A percentile compares a stretch with the other conserved stretches of the same genome.
Conservation (phyloP, 106 monocot species). For the Acanthochlamys bracteata region DNA sequence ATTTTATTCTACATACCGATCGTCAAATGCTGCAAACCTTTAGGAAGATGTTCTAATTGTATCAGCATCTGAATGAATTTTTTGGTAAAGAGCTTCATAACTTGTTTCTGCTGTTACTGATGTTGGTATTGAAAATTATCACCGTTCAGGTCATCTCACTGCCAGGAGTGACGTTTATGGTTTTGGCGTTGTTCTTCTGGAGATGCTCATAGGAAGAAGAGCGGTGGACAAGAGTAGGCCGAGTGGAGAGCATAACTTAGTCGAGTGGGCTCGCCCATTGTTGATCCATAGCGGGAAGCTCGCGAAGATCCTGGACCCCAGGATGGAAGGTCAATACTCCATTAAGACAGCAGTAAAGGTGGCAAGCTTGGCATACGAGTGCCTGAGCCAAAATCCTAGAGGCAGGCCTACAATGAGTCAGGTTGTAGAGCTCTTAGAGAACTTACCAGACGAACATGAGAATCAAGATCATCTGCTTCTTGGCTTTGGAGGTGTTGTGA, state of each 20-base stretch:
- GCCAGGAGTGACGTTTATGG: conserved; percentile 67
- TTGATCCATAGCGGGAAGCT: conserved; percentile 47
- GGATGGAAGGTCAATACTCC: conserved; percentile 43
- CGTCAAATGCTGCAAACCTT: too few relatives aligned
- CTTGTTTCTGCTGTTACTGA: too few relatives aligned
- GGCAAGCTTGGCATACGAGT: conserved; percentile 50
- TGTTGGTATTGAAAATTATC: too few relatives aligned
- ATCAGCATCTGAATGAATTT: too few relatives aligned
- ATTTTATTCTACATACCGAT: too few relatives aligned
- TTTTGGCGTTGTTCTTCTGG: conserved; percentile 68
- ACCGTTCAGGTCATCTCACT: conserved; percentile 73
- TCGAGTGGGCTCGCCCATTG: conserved; percentile 67
- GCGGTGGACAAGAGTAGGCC: conserved; percentile 57
- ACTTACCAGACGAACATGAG: conserved; percentile 27
- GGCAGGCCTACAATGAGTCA: conserved; percentile 48
- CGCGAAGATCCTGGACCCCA: conserved; percentile 45
- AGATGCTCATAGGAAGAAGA: conserved; percentile 53
- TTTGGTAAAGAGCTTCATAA: too few relatives aligned
- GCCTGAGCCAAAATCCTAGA: conserved; percentile 61
- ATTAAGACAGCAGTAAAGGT: conserved; percentile 20
- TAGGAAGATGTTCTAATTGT: too few relatives aligned
- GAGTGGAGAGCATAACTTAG: conserved; percentile 50
- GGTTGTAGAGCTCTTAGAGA: conserved; percentile 47
- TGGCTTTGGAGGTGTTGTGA: conserved; percentile 26
- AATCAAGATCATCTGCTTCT: conserved; percentile 20